A percentile compares a stretch with the other conserved stretches of the same genome.
Evolutionary conservation across 768 basidiomycete genomes (phyloP).

Genomic region (Cystofilobasidium macerans): DNA sequence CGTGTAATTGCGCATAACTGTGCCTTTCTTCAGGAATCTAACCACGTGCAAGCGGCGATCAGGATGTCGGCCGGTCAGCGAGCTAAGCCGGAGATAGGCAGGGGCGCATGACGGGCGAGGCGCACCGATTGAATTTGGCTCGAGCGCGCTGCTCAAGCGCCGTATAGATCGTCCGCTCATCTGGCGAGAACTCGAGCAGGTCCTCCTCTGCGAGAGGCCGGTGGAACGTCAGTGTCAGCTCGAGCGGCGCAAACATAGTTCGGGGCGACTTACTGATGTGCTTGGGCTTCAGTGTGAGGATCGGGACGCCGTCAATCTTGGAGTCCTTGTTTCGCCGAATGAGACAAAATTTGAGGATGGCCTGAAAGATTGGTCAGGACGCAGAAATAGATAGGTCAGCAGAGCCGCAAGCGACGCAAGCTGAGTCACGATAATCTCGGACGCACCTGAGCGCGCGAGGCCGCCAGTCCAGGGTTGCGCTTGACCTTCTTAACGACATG

Average conservation of each 20-base stretch:
- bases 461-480: slow-evolving; percentile 32
- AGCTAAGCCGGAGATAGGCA: background rate
- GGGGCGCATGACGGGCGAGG: slow-evolving; percentile 30
- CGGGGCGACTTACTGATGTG: background rate
- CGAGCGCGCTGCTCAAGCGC: slow-evolving; percentile 39
- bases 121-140: slow-evolving; percentile 50
- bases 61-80: no score
- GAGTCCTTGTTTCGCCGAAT: slow-evolving; percentile 60
- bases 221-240: background rate
- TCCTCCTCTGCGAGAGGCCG: background rate
- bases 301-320: slow-evolving; percentile 52
- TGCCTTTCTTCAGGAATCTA: slow-evolving; percentile 21
- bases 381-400: no score
- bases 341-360: slow-evolving; percentile 46
- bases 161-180: slow-evolving; percentile 55
- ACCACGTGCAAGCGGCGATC: background rate
- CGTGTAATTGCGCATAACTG: slow-evolving; percentile 20
- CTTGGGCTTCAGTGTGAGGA: slow-evolving; percentile 58
- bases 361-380: slow-evolving; percentile 35
- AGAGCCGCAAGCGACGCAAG: no score
- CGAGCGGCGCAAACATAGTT: background rate
- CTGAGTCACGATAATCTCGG: no score
- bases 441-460: slow-evolving; percentile 9
- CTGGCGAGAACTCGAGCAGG: slow-evolving; percentile 47
- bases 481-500: slow-evolving; percentile 36